Evolutionary conservation across 352 stramenopile genomes (phyloP).

Genomic region (Globisporangium abappressorium): DNA sequence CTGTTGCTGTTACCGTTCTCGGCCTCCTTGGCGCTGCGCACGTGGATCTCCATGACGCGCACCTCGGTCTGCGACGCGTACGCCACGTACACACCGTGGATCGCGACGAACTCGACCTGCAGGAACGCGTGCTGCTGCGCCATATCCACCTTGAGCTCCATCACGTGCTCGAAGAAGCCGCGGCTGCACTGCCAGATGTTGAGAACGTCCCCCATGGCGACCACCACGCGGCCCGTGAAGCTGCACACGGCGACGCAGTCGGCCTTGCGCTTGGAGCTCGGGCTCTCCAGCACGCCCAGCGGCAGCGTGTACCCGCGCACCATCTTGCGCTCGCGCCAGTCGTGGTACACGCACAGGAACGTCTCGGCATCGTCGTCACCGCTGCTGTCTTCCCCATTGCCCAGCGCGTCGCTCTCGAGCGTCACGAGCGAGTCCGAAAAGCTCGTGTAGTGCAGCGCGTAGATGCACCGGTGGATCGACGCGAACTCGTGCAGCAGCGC

Average conservation of each 20-base stretch:
- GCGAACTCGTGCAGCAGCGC: slow-evolving; percentile 80
- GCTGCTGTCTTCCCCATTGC: slow-evolving; percentile 4
- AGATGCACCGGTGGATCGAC: slow-evolving; percentile 66
- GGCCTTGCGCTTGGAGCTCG: slow-evolving; percentile 48
- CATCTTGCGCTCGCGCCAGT: slow-evolving; percentile 78
- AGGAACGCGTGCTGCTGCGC: slow-evolving; percentile 64
- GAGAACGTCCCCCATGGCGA: slow-evolving; percentile 70
- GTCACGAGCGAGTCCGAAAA: slow-evolving; percentile 86
- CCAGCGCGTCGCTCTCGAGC: slow-evolving; percentile 55
- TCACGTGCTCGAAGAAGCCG: slow-evolving; percentile 87
- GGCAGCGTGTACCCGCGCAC: slow-evolving; percentile 82
- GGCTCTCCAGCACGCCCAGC: slow-evolving; percentile 64
- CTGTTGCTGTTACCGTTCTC: slow-evolving; percentile 1
- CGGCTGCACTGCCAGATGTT: slow-evolving; percentile 87
- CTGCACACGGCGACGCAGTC: slow-evolving; percentile 79
- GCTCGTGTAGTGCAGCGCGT: slow-evolving; percentile 80
- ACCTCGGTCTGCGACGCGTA: slow-evolving; percentile 76
- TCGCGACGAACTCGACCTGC: slow-evolving; percentile 74
- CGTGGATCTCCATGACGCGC: slow-evolving; percentile 80
- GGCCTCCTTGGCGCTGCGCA: slow-evolving; percentile 43
- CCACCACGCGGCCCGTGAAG: slow-evolving; percentile 75
- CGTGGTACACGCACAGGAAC: slow-evolving; percentile 86
- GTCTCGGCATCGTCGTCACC: slow-evolving; percentile 58
- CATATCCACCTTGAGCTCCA: slow-evolving; percentile 85
- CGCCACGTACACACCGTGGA: slow-evolving; percentile 76